Evolutionary conservation across 768 basidiomycete genomes (phyloP).

Genomic region (Mycena rosella): DNA sequence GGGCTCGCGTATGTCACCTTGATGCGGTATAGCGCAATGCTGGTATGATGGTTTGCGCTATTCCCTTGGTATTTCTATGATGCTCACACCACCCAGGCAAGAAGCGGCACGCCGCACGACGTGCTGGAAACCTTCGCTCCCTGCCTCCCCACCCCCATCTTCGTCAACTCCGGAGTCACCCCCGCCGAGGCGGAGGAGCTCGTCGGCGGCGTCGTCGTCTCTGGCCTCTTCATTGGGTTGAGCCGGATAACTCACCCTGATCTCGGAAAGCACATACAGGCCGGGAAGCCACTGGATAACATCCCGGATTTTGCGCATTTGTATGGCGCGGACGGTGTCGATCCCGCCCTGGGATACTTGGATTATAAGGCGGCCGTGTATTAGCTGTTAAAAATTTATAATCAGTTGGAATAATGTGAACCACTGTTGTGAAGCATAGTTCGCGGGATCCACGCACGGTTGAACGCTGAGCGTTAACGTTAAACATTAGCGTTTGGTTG

Average conservation of each 20-base stretch:
- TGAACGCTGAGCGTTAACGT: too few relatives aligned
- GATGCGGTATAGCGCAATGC: too few relatives aligned
- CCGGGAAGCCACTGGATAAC: slow-evolving; percentile 32
- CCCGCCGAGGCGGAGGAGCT: slow-evolving; percentile 54
- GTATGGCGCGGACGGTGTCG: slow-evolving; percentile 38
- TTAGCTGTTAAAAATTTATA: too few relatives aligned
- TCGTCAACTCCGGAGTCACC: slow-evolving; percentile 53
- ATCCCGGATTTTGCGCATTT: background rate
- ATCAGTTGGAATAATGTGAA: too few relatives aligned
- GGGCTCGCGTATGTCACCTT: too few relatives aligned
- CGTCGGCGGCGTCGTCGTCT: slow-evolving; percentile 48
- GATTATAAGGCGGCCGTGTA: background rate
- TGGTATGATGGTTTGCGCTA: too few relatives aligned
- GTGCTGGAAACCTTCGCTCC: slow-evolving; percentile 53
- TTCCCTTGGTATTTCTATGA: too few relatives aligned
- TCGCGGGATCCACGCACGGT: too few relatives aligned
- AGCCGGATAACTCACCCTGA: slow-evolving; percentile 57
- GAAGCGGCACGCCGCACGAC: slow-evolving; percentile 45
- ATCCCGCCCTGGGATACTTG: slow-evolving; percentile 1
- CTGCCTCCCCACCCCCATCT: slow-evolving; percentile 52
- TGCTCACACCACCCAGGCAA: too few relatives aligned
- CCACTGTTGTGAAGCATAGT: too few relatives aligned
- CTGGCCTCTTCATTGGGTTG: slow-evolving; percentile 54
- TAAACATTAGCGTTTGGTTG: too few relatives aligned
- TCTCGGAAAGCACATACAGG: slow-evolving; percentile 50